Percentiles rank a stretch among this genome's conserved stretches.
phyloP scores from a whole-genome alignment of 371 early-diverging fungal genomes.

The Dichotomocladium elegans region DNA sequence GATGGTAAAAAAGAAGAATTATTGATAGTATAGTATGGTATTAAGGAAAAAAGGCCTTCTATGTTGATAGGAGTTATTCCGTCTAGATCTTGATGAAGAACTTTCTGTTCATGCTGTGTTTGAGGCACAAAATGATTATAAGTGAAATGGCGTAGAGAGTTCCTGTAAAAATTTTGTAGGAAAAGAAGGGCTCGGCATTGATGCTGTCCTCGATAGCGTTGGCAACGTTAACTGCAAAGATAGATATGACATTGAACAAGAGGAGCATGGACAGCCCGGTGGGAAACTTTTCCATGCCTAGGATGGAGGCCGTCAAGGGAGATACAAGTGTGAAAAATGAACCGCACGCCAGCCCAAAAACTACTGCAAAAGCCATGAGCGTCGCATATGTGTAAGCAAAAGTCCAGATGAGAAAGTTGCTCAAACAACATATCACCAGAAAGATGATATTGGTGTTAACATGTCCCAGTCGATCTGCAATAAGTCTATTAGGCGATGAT shows the following conservation, averaged over 20 bases:
- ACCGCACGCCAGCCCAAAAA: slow-evolving; percentile 18
- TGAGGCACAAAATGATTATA: slow-evolving; percentile 23
- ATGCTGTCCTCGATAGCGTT: slow-evolving; percentile 23
- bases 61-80: too few relatives aligned
- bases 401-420: slow-evolving; percentile 20
- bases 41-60: too few relatives aligned
- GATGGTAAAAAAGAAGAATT: not conserved
- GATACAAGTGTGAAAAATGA: slow-evolving; percentile 19
- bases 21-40: too few relatives aligned
- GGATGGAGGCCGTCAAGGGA: slow-evolving; percentile 25
- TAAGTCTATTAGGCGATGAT: slow-evolving; percentile 12
- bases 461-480: slow-evolving; percentile 45
- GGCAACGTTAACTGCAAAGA: slow-evolving; percentile 32
- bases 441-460: slow-evolving; percentile 37
- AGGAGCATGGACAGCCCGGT: slow-evolving; percentile 31
- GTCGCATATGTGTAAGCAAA: slow-evolving; percentile 21
- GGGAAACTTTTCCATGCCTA: slow-evolving; percentile 33
- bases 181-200: slow-evolving; percentile 18
- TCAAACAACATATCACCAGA: slow-evolving; percentile 19
- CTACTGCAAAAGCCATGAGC: slow-evolving; percentile 15
- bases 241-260: slow-evolving; percentile 21
- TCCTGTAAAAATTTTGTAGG: slow-evolving; percentile 35
- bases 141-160: slow-evolving; percentile 20
- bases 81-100: slow-evolving; percentile 4
- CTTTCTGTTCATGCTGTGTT: slow-evolving; percentile 20